Evolutionary conservation across 2,329 filamentous ascomycete species (phyloP).

Genomic region (Alternaria sp.): DNA sequence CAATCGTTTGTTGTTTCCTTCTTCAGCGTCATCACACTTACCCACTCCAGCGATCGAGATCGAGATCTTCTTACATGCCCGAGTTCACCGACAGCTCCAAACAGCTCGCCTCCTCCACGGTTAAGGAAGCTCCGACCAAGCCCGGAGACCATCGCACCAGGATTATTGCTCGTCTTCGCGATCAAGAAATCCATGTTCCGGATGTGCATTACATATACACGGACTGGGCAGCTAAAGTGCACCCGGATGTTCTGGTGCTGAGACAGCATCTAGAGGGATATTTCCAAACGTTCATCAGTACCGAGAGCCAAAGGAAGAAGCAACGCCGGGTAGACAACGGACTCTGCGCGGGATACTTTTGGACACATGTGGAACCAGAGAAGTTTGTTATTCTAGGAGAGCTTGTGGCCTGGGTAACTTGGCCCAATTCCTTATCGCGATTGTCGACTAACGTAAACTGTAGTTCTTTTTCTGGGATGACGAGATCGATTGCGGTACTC

Average conservation of each 20-base stretch:
- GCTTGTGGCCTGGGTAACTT: constrained; percentile 10
- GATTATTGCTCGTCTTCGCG: constrained; percentile 5
- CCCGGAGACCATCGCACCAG: constrained; percentile 1
- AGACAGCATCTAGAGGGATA: constrained; percentile 6
- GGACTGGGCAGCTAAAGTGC: constrained; percentile 2
- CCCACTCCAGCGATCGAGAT: background rate
- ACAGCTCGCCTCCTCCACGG: background rate
- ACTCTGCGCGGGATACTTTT: constrained; percentile 11
- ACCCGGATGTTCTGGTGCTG: constrained; percentile 2
- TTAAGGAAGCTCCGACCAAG: background rate
- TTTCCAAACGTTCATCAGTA: constrained; percentile 6
- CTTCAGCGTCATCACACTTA: background rate
- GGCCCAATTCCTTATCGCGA: background rate
- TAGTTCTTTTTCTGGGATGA: constrained; percentile 21
- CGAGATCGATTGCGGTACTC: constrained; percentile 14
- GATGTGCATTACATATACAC: constrained; percentile 10
- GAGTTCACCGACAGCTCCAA: background rate
- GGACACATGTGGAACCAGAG: constrained; percentile 4
- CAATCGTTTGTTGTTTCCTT: background rate
- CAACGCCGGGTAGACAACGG: constrained; percentile 10
- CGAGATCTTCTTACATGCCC: background rate
- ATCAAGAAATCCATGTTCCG: constrained; percentile 10
- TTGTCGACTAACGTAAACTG: background rate
- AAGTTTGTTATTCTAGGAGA: constrained; percentile 7
- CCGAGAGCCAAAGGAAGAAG: constrained; percentile 4